Evolutionary conservation across 1,284 basidiomycete species (phyloP).

Genomic region (Sporisorium scitamineum): DNA sequence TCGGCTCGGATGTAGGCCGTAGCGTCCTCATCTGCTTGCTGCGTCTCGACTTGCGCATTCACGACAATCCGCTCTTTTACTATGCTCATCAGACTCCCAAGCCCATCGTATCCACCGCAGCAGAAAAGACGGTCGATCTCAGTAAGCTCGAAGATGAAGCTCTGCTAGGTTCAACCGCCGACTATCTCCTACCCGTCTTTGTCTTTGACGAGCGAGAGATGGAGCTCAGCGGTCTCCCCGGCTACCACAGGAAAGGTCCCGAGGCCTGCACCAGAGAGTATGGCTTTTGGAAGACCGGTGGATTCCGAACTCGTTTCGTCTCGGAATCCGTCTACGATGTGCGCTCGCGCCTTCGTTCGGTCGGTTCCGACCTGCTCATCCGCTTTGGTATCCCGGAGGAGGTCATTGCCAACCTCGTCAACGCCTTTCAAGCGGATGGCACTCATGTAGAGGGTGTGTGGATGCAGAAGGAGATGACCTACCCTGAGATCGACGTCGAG

Average conservation of each 20-base stretch:
- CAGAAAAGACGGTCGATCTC: conserved; percentile 42
- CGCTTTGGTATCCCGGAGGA: conserved; percentile 73
- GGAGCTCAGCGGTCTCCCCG: conserved; percentile 72
- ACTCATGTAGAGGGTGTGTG: conserved; percentile 63
- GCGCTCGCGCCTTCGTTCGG: conserved; percentile 69
- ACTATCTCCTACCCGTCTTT: conserved; percentile 73
- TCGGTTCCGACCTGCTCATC: conserved; percentile 72
- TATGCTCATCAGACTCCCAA: conserved; percentile 54
- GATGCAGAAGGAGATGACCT: conserved; percentile 64
- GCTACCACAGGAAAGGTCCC: conserved; percentile 67
- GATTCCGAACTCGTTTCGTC: conserved; percentile 71
- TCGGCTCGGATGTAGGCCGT: conserved; percentile 30
- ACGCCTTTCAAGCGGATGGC: conserved; percentile 53
- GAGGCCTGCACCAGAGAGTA: conserved; percentile 70
- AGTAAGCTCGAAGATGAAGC: conserved; percentile 52
- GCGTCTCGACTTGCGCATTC: conserved; percentile 65
- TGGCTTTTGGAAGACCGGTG: conserved; percentile 73
- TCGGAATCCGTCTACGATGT: conserved; percentile 73
- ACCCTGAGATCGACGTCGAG: conserved; percentile 57
- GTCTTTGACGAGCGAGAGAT: conserved; percentile 73
- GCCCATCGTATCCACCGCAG: conserved; percentile 33
- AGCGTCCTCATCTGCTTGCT: conserved; percentile 62
- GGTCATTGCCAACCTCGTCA: conserved; percentile 53
- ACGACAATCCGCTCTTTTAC: conserved; percentile 73
- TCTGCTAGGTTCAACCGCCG: conserved; percentile 63